Base-by-base conservation (phyloP, 805 yeast genomes). In the Wickerhamiella domercqiae region DNA sequence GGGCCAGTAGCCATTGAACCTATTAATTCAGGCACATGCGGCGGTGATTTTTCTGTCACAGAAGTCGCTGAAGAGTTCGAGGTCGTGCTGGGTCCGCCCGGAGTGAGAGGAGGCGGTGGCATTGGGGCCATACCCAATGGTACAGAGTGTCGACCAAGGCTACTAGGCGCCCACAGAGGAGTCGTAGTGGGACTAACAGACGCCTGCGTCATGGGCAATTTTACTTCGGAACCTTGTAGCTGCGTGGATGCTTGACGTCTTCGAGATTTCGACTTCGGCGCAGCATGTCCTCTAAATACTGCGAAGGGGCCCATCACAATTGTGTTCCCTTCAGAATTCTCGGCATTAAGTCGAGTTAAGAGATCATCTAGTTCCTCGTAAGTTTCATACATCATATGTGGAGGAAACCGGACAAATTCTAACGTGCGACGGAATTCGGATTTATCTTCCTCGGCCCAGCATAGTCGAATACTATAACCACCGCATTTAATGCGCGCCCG, bases 281-380 rank as follows among this genome's bases (percentile, higher is more conserved):
- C 20, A 17, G 11, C 21, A 15, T 53, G 40, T 1, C 76, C 76
- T 45, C 66, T 67, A 48, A 83, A 81, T 1, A 81, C 90, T 1
- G 93, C 93, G 61, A 82, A 84, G 11, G 90, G 93, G 1, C 94
- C 93, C 32, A 68, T 56, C 3, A 68, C 49, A 57, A 68, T 64
- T 0, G 82, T 75, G 29, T 63, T 62, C 2, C 61, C 62, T 19
- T 61, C 52, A 1, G 52, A 54, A 7, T 68, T 60, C 21, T 57
- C 50, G 22, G 70, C 66, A 7, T 63, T 76, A 17, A 82, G 56
- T 3, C 62, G 51, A 1, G 70, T 66, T 35, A 80, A 59, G 47
- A 79, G 82, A 31, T 63, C 62, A 54, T 84, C 94, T 74, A 84
- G 75, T 16, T 82, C 93, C 25, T 78, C 83, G 53, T 83, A 82